phyloP scores from a whole-genome alignment of 768 basidiomycete genomes.

The Tylopilus subfusipes region DNA sequence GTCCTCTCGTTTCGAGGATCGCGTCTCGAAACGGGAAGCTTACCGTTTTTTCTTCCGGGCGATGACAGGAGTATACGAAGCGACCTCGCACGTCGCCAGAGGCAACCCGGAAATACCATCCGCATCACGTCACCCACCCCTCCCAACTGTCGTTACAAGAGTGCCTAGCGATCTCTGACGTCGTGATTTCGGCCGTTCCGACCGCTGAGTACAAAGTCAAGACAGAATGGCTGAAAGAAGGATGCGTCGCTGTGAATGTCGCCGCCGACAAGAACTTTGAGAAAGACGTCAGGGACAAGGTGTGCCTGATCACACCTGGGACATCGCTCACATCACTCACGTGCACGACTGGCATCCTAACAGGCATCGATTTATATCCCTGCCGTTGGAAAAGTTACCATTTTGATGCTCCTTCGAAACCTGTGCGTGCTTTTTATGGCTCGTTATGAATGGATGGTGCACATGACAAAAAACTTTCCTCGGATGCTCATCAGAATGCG shows the following conservation, averaged over 20 bases:
- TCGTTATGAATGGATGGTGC: constrained; percentile 1
- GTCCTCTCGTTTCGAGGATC: neutral
- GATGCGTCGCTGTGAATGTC: constrained; percentile 90
- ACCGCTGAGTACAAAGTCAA: constrained; percentile 80
- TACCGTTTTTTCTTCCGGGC: neutral
- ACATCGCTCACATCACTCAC: constrained; percentile 15
- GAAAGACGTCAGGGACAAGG: constrained; percentile 87
- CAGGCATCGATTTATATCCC: constrained; percentile 91
- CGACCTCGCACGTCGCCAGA: constrained; percentile 54
- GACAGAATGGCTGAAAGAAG: constrained; percentile 88
- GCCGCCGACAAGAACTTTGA: constrained; percentile 97
- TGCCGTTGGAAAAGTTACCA: constrained; percentile 96
- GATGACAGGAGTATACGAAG: constrained; percentile 82
- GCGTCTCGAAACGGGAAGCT: neutral
- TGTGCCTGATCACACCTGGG: constrained; percentile 34
- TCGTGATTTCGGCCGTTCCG: constrained; percentile 94
- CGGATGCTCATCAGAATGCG: constrained; percentile 22
- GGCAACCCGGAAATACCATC: constrained; percentile 62
- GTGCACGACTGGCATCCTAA: neutral
- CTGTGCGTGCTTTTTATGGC: constrained; percentile 51
- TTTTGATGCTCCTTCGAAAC: constrained; percentile 95
- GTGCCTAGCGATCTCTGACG: constrained; percentile 83
- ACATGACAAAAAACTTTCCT: neutral
- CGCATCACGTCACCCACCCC: constrained; percentile 79
- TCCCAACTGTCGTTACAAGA: constrained; percentile 66